These are phyloP conservation scores for Yarrowia divulgata DNA, from an alignment of 805 yeast genomes.

Conservation along the genomic window DNA sequence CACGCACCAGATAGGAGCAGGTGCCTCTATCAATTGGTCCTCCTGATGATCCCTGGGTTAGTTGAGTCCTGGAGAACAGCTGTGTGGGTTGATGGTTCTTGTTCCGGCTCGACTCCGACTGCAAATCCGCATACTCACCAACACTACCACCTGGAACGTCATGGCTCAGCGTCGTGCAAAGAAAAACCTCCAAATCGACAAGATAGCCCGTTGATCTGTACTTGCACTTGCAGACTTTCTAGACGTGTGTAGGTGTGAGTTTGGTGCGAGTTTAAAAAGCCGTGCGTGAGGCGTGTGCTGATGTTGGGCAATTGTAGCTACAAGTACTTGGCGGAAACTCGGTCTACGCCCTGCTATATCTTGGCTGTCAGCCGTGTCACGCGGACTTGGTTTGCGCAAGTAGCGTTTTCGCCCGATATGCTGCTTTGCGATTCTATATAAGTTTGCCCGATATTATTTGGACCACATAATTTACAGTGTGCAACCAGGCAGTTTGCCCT, in stretches of 20 bases:
- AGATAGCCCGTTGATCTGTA: slow-evolving; percentile 16
- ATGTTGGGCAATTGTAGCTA: too few relatives aligned
- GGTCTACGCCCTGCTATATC: too few relatives aligned
- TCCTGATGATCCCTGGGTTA: slow-evolving; percentile 70
- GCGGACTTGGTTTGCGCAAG: too few relatives aligned
- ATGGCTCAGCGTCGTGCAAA: slow-evolving; percentile 26
- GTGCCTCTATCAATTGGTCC: slow-evolving; percentile 81
- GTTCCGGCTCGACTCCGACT: too few relatives aligned
- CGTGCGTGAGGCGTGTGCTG: slow-evolving; percentile 11
- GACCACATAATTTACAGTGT: too few relatives aligned
- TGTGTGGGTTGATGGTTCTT: too few relatives aligned
- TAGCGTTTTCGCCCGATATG: too few relatives aligned
- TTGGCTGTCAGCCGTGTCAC: too few relatives aligned
- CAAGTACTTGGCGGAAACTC: too few relatives aligned
- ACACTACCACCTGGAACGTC: slow-evolving; percentile 46
- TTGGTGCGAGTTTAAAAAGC: slow-evolving; percentile 35
- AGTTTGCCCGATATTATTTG: too few relatives aligned
- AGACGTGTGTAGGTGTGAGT: slow-evolving; percentile 12
- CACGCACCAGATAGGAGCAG: slow-evolving; percentile 70
- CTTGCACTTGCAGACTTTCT: neutral
- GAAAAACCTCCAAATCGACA: slow-evolving; percentile 7
- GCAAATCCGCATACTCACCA: slow-evolving; percentile 42
- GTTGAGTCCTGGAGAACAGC: neutral
- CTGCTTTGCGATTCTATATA: too few relatives aligned
- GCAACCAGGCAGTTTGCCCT: too few relatives aligned